These are phyloP conservation scores for Ramalina intermedia DNA, from an alignment of 495 filamentous ascomycete genomes.

Conservation along the genomic window DNA sequence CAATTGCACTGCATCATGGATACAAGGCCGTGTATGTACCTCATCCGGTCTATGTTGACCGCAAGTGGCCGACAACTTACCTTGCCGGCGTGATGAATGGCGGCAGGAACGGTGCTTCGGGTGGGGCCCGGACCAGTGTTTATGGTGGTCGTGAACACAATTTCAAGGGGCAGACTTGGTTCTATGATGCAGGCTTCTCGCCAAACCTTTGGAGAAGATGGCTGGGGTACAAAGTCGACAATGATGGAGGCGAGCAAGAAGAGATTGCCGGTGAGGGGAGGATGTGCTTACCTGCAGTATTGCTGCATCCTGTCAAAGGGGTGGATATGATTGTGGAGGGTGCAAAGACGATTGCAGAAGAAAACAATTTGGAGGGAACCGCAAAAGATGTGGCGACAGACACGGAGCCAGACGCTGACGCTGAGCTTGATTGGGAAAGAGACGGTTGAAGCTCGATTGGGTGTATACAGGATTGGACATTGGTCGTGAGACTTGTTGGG, in stretches of 20 bases:
- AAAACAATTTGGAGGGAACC: constrained; percentile 8
- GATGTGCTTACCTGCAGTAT: constrained; percentile 87
- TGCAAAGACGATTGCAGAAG: constrained; percentile 19
- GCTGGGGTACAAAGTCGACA: constrained; percentile 73
- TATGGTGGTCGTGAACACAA: constrained; percentile 87
- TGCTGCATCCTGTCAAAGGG: constrained; percentile 86
- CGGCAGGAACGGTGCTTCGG: constrained; percentile 65
- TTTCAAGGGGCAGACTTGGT: constrained; percentile 80
- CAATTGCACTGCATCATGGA: constrained; percentile 77
- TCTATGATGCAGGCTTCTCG: constrained; percentile 79
- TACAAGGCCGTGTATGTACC: constrained; percentile 90
- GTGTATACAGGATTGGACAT: too few relatives aligned
- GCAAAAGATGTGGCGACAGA: constrained; percentile 17
- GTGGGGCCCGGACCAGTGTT: constrained; percentile 56
- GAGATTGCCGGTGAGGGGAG: constrained; percentile 65
- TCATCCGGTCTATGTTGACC: constrained; percentile 83
- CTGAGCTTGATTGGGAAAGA: constrained; percentile 2
- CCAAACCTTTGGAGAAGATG: constrained; percentile 74
- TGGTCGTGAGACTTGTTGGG: too few relatives aligned
- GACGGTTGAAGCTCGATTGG: neutral
- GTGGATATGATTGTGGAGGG: constrained; percentile 62
- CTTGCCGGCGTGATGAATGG: constrained; percentile 74
- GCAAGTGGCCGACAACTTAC: constrained; percentile 69
- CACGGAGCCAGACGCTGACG: constrained; percentile 15
- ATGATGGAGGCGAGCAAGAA: constrained; percentile 72